Conservation (phyloP, 805 yeast genomes). For the Teunomyces atbi region DNA sequence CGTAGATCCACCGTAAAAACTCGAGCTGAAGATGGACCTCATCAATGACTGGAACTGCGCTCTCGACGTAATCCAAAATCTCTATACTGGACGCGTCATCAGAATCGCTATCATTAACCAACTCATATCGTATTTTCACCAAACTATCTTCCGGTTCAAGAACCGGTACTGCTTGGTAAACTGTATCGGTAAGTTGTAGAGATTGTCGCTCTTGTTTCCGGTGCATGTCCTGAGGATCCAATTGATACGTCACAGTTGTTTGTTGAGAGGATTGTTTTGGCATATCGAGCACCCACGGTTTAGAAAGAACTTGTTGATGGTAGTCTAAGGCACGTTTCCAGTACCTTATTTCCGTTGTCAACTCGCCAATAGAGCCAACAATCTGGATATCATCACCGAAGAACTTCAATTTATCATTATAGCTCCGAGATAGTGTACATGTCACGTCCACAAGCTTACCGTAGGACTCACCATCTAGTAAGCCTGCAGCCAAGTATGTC, state of each 20-base stretch:
- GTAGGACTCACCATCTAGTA: slow-evolving; percentile 15
- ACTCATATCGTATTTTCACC: neutral
- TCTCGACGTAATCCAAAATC: slow-evolving; percentile 11
- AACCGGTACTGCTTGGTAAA: neutral
- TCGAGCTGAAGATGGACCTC: slow-evolving; percentile 22
- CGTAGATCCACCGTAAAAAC: slow-evolving; percentile 21
- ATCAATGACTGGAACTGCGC: slow-evolving; percentile 17
- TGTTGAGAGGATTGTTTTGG: neutral
- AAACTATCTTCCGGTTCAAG: neutral
- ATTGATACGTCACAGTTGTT: neutral
- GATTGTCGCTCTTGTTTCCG: neutral
- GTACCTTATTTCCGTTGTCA: slow-evolving; percentile 24
- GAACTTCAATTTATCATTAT: neutral
- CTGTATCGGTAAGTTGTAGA: neutral
- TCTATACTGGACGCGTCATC: slow-evolving; percentile 9
- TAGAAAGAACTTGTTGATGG: slow-evolving; percentile 14
- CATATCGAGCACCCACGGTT: slow-evolving; percentile 23
- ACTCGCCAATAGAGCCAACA: slow-evolving; percentile 15
- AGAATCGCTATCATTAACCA: neutral
- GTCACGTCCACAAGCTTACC: slow-evolving; percentile 26
- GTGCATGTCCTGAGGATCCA: neutral
- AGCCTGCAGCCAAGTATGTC: slow-evolving; percentile 13
- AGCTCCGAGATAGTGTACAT: slow-evolving; percentile 13
- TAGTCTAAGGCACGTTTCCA: slow-evolving; percentile 27
- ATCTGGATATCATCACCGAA: slow-evolving; percentile 6